Conservation (phyloP, 2,329 filamentous ascomycete species). For the Xylaria polymorpha region DNA sequence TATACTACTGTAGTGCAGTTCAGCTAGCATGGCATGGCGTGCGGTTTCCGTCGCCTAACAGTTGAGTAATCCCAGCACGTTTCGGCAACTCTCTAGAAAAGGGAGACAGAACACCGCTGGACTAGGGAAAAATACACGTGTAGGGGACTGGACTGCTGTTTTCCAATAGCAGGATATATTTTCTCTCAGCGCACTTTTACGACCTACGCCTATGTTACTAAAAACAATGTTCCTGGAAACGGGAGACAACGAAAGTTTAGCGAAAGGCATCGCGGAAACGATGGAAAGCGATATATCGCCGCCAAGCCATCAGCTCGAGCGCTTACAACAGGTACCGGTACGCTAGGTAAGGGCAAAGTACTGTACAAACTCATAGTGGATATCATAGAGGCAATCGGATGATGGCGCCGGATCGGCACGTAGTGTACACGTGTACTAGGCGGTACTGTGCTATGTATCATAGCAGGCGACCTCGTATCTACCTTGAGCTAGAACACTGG, state of each 20-base stretch:
- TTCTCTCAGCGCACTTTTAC: background rate
- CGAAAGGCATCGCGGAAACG: slow-evolving; percentile 2
- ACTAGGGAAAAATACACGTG: background rate
- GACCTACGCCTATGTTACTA: background rate
- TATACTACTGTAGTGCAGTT: background rate
- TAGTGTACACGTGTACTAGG: slow-evolving; percentile 18
- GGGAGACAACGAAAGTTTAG: slow-evolving; percentile 3
- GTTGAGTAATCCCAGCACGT: background rate
- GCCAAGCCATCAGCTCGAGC: slow-evolving; percentile 24
- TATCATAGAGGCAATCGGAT: slow-evolving; percentile 6
- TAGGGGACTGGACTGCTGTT: background rate
- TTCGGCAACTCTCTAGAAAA: background rate
- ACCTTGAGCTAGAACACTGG: slow-evolving; percentile 19
- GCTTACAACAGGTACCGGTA: slow-evolving; percentile 30
- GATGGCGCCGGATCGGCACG: slow-evolving; percentile 37
- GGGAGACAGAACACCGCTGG: background rate
- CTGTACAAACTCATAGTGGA: slow-evolving; percentile 3
- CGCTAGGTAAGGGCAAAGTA: slow-evolving; percentile 1
- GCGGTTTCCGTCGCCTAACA: background rate
- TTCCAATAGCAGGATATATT: background rate
- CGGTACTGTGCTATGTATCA: background rate
- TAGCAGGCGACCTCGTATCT: slow-evolving; percentile 33
- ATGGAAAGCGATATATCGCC: slow-evolving; percentile 3
- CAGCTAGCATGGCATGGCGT: background rate
- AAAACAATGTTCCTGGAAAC: background rate